Base-by-base conservation (phyloP, 2,329 filamentous ascomycete genomes). In the Aschersonia sp. region DNA sequence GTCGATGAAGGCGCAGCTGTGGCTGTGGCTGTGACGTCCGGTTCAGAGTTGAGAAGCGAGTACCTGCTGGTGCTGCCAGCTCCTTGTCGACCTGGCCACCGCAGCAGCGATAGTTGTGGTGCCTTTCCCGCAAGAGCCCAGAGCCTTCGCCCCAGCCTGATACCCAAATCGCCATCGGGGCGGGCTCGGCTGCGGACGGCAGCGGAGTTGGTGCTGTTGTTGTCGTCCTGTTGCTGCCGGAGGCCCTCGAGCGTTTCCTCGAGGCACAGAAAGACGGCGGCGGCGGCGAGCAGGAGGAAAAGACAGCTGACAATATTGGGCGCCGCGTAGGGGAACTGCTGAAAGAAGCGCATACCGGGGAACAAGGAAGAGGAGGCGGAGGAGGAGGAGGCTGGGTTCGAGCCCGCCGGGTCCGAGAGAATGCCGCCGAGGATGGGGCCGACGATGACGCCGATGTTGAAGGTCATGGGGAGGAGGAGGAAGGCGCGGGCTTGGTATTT, bases 381-480 rank as follows among this genome's bases (percentile, higher is more conserved):
- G n/a, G n/a, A n/a, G n/a, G n/a, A 22, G 22, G 22, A 22, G 22
- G 0, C 60, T 50, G 39, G 78, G 68, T 61, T 81, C 80, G 60
- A 81, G 70, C 35, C 68, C 52, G 22, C 78, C 1, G 85, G 85
- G 46, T 84, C 73, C 30, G 83, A 79, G 2, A 90, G 70, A 1
- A 71, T 68, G 47, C 85, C 85, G 43, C 84, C 83, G 12, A 87
- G 58, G 14, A 85, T 57, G 4, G 85, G 83, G 0, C 85, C 85
- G 2, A 87, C 47, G 51, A 87, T 79, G 44, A 88, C 78, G 2
- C 85, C 85, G 5, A 89, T 46, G 54, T 89, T 89, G 12, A 80
- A 80, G 0, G 75, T 71, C 60, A 90, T 85, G 14, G 84, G 83
- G 53, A 89, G 85, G 60, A 79, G 80, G 55, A 81, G 79, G 57